Evolutionary conservation across 2,329 filamentous ascomycete species (phyloP).

Genomic region (Tolypocladium amazonense): DNA sequence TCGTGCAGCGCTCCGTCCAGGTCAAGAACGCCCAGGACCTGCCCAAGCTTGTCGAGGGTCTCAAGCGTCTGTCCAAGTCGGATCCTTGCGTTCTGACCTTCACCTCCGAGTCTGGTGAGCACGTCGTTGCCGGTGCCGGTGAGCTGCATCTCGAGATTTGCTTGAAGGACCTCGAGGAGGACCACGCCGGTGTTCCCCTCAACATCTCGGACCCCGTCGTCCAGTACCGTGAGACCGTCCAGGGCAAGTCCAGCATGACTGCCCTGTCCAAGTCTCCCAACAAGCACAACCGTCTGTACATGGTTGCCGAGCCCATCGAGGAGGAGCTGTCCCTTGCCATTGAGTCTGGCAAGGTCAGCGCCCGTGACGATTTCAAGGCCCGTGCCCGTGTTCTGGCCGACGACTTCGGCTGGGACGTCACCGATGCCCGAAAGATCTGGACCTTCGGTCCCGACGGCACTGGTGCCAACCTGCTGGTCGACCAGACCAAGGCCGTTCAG

Average conservation of each 20-base stretch:
- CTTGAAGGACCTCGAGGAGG: constrained; percentile 99
- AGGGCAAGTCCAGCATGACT: constrained; percentile 76
- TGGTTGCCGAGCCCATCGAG: constrained; percentile 78
- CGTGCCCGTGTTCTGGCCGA: constrained; percentile 94
- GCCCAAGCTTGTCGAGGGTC: constrained; percentile 98
- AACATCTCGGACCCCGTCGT: constrained; percentile 97
- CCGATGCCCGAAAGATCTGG: constrained; percentile 99
- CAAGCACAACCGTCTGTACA: constrained; percentile 99
- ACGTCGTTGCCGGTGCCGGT: constrained; percentile 98
- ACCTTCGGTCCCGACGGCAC: constrained; percentile 97
- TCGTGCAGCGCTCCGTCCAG: constrained; percentile 96
- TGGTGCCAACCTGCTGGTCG: constrained; percentile 95
- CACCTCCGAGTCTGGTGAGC: constrained; percentile 90
- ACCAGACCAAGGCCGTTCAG: constrained; percentile 99
- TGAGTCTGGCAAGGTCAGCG: constrained; percentile 80
- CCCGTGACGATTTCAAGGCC: constrained; percentile 97
- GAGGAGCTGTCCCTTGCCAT: constrained; percentile 91
- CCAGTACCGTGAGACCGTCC: constrained; percentile 95
- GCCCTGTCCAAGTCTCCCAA: constrained; percentile 99
- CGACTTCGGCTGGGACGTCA: constrained; percentile 98
- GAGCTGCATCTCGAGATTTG: constrained; percentile 99
- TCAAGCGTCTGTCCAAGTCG: constrained; percentile 99
- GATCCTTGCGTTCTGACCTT: constrained; percentile 93
- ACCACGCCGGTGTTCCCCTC: constrained; percentile 97
- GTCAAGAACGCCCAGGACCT: constrained; percentile 99